Percentiles rank a stretch among this genome's conserved stretches.
phyloP scores from a whole-genome alignment of 805 yeast species.

The Candida schatavii region DNA sequence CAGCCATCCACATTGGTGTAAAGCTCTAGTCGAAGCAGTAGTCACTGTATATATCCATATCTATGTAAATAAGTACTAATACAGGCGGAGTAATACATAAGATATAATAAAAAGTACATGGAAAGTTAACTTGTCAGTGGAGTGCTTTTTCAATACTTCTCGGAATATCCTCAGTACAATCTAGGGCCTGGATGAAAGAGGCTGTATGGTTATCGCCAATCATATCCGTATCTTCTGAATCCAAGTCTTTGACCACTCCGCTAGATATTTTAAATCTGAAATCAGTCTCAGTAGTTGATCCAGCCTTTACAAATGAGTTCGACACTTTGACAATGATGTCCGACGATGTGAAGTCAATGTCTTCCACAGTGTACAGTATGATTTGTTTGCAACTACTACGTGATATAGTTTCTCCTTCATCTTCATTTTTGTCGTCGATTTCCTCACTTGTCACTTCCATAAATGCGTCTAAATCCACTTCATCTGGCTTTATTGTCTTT shows the following conservation, averaged over 20 bases:
- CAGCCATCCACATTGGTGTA: slow-evolving; percentile 94
- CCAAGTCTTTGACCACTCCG: slow-evolving; percentile 19
- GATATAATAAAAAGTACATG: too few relatives aligned
- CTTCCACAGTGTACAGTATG: slow-evolving; percentile 18
- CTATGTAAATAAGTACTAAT: slow-evolving; percentile 6
- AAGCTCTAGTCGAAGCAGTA: slow-evolving; percentile 53
- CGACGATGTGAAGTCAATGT: slow-evolving; percentile 15
- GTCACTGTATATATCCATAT: slow-evolving; percentile 4
- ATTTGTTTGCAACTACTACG: neutral
- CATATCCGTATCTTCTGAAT: slow-evolving; percentile 18
- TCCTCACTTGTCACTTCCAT: slow-evolving; percentile 14
- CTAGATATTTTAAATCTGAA: slow-evolving; percentile 27
- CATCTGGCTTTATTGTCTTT: slow-evolving; percentile 11
- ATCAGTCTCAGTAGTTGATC: slow-evolving; percentile 8
- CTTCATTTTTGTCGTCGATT: slow-evolving; percentile 22
- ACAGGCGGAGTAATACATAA: neutral
- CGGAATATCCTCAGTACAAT: slow-evolving; percentile 30
- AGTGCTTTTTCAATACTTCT: slow-evolving; percentile 17
- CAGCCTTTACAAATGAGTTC: neutral
- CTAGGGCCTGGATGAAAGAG: slow-evolving; percentile 24
- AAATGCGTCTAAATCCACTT: slow-evolving; percentile 2
- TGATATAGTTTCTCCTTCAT: slow-evolving; percentile 8
- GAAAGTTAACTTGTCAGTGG: too few relatives aligned
- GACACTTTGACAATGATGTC: neutral
- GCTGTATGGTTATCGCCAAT: slow-evolving; percentile 12